Base-by-base conservation (phyloP, 208 protist genomes). In the Leishmania braziliensis region DNA sequence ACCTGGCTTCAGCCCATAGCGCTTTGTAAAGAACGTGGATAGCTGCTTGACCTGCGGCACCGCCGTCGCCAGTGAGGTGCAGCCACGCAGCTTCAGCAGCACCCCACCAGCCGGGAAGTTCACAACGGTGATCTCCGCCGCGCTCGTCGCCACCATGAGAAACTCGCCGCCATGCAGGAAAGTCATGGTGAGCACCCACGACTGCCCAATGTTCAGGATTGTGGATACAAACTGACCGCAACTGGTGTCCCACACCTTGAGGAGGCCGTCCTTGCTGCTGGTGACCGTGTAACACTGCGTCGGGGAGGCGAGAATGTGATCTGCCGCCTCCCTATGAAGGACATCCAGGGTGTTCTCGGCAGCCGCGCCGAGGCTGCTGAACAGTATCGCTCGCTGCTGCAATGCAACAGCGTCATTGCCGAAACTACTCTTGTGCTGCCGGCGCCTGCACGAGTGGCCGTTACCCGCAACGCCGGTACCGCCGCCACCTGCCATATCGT, bases 41-140 rank as follows among this genome's bases (percentile, higher is more conserved):
- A 86, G 84, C 83, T 95, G 92, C 83, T 83, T 77, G 56, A 97
- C 91, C 29, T 78, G 56, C 46, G 79, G 70, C 63, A 91, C 83
- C 53, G 92, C 90, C 33, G 91, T 93, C 23, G 89, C 69, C 1
- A 95, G 56, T 14, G 91, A 88, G 36, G 81, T 84, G 80, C 94
- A 97, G 75, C 94, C 94, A 43, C 91, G 86, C 81, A 91, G 89
- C 84, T 97, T 97, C 79, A 95, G 88, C 29, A 95, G 75, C 23
- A 96, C 87, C 23, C 87, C 83, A 16, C 89, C 87, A 4, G 81
- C 77, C 9, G 92, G 87, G 53, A 95, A 91, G 73, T 96, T 92
- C 60, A 96, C 65, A 20, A 97, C 77, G n/a, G 94, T 97, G 68
- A 97, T 83, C 88, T 97, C 91, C 18, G 88, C 89, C 72, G 95